A percentile compares a stretch with the other conserved stretches of the same genome.
These are phyloP conservation scores for Phytophthora foliorum DNA, from an alignment of 352 stramenopile genomes.

Conservation along the genomic window DNA sequence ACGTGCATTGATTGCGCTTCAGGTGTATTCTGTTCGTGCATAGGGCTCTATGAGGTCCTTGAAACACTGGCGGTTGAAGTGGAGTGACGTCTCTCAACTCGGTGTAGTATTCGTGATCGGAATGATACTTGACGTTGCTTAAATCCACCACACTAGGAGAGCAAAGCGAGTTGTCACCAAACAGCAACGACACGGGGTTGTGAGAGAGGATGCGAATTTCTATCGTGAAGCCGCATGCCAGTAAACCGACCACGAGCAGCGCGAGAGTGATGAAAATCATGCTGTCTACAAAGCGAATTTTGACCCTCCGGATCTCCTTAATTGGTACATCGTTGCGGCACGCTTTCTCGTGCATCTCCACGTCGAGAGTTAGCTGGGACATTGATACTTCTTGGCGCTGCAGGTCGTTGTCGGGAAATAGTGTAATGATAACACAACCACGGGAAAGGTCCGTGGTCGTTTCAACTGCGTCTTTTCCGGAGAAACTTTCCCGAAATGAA, in stretches of 20 bases:
- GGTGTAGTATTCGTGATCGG: conserved; percentile 28
- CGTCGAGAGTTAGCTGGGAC: background rate
- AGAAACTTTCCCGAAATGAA: no score
- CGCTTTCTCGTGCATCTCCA: background rate
- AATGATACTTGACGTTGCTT: conserved; percentile 21
- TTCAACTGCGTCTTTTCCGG: background rate
- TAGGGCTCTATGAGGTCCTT: conserved; percentile 19
- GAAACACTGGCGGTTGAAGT: conserved; percentile 33
- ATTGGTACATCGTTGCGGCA: conserved; percentile 1
- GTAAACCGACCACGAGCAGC: conserved; percentile 8
- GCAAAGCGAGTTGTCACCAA: conserved; percentile 5
- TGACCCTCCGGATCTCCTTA: conserved; percentile 5
- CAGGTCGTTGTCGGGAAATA: no score
- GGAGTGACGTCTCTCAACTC: conserved; percentile 12
- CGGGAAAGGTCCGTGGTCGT: background rate
- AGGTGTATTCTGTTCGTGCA: conserved; percentile 28
- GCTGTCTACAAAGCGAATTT: conserved; percentile 6
- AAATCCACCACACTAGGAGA: conserved; percentile 15
- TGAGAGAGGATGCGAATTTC: conserved; percentile 16
- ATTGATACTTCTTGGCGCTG: conserved; percentile 3
- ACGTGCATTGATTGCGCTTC: conserved; percentile 14
- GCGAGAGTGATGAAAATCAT: conserved; percentile 11
- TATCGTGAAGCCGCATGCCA: conserved; percentile 22
- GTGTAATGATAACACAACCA: no score
- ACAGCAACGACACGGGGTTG: conserved; percentile 2